Evolutionary conservation across 2,329 filamentous ascomycete species (phyloP).

Genomic region (Alternaria brassicicola): DNA sequence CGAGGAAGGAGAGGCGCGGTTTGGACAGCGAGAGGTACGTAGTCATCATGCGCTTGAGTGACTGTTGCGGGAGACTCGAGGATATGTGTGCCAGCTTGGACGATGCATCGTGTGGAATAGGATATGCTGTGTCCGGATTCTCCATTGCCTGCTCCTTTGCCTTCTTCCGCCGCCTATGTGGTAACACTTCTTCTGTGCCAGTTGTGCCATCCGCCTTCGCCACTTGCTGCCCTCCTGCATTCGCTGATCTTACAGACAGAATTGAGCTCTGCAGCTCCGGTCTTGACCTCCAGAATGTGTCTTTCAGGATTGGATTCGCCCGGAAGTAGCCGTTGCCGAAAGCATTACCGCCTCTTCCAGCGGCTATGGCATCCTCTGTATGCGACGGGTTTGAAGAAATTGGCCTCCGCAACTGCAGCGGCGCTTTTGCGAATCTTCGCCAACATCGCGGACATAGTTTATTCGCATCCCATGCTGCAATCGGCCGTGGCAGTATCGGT

Average conservation of each 20-base stretch:
- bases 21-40: conserved; percentile 93
- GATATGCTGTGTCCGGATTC: conserved; percentile 36
- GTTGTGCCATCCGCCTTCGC: conserved; percentile 15
- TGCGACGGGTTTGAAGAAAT: conserved; percentile 37
- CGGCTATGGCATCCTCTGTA: conserved; percentile 38
- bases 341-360: conserved; percentile 36
- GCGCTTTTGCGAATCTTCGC: conserved; percentile 34
- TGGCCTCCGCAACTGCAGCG: conserved; percentile 29
- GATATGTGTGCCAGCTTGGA: conserved; percentile 64
- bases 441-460: conserved; percentile 45
- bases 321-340: conserved; percentile 50
- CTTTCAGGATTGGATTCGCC: conserved; percentile 44
- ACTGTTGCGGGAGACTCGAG: conserved; percentile 61
- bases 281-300: conserved; percentile 37
- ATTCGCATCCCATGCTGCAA: conserved; percentile 36
- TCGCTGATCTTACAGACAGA: conserved; percentile 16
- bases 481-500: conserved; percentile 39
- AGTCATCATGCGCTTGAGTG: conserved; percentile 70
- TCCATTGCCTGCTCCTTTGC: conserved; percentile 31
- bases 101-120: conserved; percentile 63
- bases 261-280: conserved; percentile 43
- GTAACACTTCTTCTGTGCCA: conserved; percentile 36
- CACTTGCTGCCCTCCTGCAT: conserved; percentile 10
- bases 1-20: conserved; percentile 87
- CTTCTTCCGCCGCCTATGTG: conserved; percentile 44